Evolutionary conservation across 176 grass and related monocot genomes (phyloP), one percentile per base, ranked within the genome.

Genomic region (Otatea glauca): DNA sequence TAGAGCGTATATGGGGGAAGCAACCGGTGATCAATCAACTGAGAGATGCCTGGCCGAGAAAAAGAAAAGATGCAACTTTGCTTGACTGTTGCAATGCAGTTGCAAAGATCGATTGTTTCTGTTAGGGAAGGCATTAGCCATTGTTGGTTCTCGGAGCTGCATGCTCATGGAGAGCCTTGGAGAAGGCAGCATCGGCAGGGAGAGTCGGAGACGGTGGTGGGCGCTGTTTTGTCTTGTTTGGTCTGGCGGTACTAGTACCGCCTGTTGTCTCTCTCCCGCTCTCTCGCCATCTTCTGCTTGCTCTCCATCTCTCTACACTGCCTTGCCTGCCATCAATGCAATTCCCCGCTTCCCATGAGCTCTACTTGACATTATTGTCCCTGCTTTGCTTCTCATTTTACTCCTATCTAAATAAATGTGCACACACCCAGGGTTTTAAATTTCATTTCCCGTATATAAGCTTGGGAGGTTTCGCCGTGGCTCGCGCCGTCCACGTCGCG

Each of bases 291-390:
- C 51, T n/a, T 18, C 5, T 1, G 32, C 65, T 39, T 14, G 16
- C 18, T 37, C 44, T 41, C 8, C 44, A n/a, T 21, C 35, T 83
- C 56, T 21, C n/a, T 67, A 7, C 35, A 13, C 48, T 53, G 67
- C 64, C 11, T 38, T 72, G 17, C 50, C 20, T 12, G 72, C 16
- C 76, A 84, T 90, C n/a, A 84, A 87, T 75, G 68, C 83, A 83
- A 82, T 78, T 47, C 37, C 20, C 35, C 43, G 25, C 48, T 72
- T 50, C 61, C 50, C 60, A 79, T 58, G 75, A 77, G 68, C 79
- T 72, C 68, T 60, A 21, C 53, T 6, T 64, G 44, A 15, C 70
- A 83, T 75, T 41, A 13, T 75, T 75, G 44, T 12, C 59, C 18
- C 2, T 4, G 43, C 21, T 15, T 53, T 21, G 50, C 67, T 45